Percentiles rank a stretch among this genome's conserved stretches.
Conservation (phyloP, 768 basidiomycete species). For the Daedalea quercina region DNA sequence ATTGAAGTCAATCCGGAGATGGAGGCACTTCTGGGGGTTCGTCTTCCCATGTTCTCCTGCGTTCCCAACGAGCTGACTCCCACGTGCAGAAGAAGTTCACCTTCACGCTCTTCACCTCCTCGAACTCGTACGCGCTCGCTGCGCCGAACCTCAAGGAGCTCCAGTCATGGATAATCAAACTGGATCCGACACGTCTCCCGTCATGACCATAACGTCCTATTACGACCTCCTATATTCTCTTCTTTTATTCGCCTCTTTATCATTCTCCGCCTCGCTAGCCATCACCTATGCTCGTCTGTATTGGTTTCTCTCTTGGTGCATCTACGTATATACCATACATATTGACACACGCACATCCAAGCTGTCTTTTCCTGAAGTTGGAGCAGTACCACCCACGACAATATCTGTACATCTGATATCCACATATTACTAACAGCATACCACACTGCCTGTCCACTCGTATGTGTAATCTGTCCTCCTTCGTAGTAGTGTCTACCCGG, state of each 20-base stretch:
- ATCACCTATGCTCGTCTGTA: slow-evolving; percentile 10
- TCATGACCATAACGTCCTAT: slow-evolving; percentile 10
- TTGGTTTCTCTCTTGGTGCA: slow-evolving; percentile 7
- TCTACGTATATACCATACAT: slow-evolving; percentile 10
- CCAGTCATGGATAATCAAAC: slow-evolving; percentile 75
- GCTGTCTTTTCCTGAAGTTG: too few relatives aligned
- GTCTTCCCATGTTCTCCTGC: slow-evolving; percentile 23
- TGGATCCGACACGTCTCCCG: slow-evolving; percentile 67
- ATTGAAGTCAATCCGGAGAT: slow-evolving; percentile 84
- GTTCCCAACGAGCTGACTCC: not conserved
- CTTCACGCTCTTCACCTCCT: slow-evolving; percentile 87
- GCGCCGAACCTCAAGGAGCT: slow-evolving; percentile 80
- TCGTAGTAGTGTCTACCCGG: slow-evolving; percentile 6
- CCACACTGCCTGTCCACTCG: not conserved
- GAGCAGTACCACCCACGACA: too few relatives aligned
- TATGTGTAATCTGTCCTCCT: slow-evolving; percentile 10
- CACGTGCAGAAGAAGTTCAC: slow-evolving; percentile 65
- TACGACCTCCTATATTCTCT: not conserved
- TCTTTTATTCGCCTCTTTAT: slow-evolving; percentile 1
- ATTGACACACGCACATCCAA: slow-evolving; percentile 5
- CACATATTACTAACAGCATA: slow-evolving; percentile 12
- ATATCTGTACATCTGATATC: slow-evolving; percentile 18
- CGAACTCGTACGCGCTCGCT: slow-evolving; percentile 86
- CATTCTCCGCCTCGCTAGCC: too few relatives aligned
- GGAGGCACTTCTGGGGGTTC: slow-evolving; percentile 78